These are phyloP conservation scores for Phytophthora cryptogea DNA, from an alignment of 352 stramenopile genomes.

Conservation along the genomic window DNA sequence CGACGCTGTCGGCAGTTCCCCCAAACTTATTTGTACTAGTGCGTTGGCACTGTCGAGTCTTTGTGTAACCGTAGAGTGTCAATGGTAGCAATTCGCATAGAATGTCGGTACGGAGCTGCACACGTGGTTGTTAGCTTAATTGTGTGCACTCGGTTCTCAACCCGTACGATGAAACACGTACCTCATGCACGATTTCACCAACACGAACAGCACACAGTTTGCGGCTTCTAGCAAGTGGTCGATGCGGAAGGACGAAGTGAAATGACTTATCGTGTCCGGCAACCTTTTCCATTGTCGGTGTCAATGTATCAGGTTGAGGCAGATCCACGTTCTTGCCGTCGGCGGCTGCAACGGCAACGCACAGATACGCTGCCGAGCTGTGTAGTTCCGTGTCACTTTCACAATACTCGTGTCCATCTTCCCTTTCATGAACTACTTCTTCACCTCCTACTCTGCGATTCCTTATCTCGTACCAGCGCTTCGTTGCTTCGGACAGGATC, in stretches of 20 bases:
- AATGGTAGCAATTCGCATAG: constrained; percentile 45
- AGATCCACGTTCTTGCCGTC: constrained; percentile 6
- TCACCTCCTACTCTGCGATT: neutral
- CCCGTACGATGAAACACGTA: constrained; percentile 10
- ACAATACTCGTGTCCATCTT: neutral
- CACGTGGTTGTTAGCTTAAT: no score
- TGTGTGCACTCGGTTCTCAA: no score
- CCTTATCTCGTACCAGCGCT: constrained; percentile 25
- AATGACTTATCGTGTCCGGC: constrained; percentile 20
- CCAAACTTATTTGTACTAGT: neutral
- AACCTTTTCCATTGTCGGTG: constrained; percentile 1
- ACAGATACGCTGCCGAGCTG: constrained; percentile 14
- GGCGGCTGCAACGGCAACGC: constrained; percentile 6
- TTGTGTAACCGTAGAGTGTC: constrained; percentile 33
- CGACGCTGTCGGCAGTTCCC: constrained; percentile 1
- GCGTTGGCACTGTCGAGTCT: neutral
- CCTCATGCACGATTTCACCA: constrained; percentile 43
- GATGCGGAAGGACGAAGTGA: constrained; percentile 34
- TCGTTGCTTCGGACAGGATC: constrained; percentile 12
- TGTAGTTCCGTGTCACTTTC: constrained; percentile 12
- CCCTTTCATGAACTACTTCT: neutral
- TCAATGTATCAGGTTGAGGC: neutral
- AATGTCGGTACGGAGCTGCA: constrained; percentile 34
- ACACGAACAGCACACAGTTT: constrained; percentile 34
- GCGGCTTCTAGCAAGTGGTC: constrained; percentile 17